These are phyloP conservation scores for Argentina anserina DNA, from an alignment of 306 rosid species.

Conservation along the genomic window DNA sequence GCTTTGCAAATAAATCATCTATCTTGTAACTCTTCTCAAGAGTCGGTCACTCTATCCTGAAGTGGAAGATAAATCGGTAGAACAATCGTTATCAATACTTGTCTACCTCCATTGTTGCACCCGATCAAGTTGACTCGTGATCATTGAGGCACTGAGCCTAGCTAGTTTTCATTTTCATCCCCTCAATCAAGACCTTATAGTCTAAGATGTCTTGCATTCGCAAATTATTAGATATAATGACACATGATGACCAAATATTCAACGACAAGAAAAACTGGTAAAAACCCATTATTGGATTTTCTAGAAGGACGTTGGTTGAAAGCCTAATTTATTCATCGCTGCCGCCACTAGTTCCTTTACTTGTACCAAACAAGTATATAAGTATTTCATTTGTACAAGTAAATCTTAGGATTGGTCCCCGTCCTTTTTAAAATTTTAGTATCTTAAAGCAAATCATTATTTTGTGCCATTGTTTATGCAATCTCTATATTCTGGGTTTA, in stretches of 20 bases:
- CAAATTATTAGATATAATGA: not conserved
- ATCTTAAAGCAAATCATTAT: not conserved
- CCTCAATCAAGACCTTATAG: constrained; percentile 1
- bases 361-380: not conserved
- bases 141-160: not conserved
- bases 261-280: constrained; percentile 6
- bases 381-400: not conserved
- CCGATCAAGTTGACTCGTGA: not conserved
- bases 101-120: not conserved
- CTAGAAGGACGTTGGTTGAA: constrained; percentile 11
- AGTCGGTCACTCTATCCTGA: not conserved
- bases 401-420: not conserved
- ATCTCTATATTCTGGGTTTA: not conserved
- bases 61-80: not conserved
- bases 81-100: not conserved
- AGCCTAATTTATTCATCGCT: not conserved
- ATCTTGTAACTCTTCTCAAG: not conserved
- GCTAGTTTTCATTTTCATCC: not conserved
- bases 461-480: constrained; percentile 9
- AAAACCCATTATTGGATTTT: constrained; percentile 1
- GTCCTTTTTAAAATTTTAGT: not conserved
- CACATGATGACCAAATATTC: constrained; percentile 9
- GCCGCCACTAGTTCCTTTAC: constrained; percentile 1
- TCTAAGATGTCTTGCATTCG: not conserved
- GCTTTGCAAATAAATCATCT: not conserved